Conservation (phyloP, 208 protist species). For the Leishmania mexicana region DNA sequence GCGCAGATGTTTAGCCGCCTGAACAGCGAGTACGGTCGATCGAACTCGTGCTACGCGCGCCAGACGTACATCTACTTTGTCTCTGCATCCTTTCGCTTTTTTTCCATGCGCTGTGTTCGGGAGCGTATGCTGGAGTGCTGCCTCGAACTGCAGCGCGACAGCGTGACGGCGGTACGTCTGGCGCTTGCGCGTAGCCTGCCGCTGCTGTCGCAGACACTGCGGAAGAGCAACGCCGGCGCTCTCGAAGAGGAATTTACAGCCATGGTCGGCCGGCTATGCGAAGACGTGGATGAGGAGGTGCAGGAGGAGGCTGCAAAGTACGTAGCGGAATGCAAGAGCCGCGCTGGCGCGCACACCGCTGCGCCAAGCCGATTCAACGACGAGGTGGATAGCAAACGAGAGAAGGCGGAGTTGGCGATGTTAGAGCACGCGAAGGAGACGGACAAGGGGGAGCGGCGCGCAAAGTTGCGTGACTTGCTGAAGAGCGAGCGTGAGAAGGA, state of each 20-base stretch:
- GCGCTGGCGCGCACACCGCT: neutral
- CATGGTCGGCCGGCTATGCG: slow-evolving; percentile 73
- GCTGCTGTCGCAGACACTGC: slow-evolving; percentile 51
- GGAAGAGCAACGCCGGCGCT: slow-evolving; percentile 32
- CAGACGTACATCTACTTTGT: slow-evolving; percentile 75
- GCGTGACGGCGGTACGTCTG: slow-evolving; percentile 71
- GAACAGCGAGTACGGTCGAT: slow-evolving; percentile 83
- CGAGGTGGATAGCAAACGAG: slow-evolving; percentile 60
- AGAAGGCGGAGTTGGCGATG: slow-evolving; percentile 71
- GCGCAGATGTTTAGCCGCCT: slow-evolving; percentile 84
- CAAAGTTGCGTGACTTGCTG: slow-evolving; percentile 86
- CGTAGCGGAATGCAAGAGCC: slow-evolving; percentile 22
- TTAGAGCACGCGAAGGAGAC: slow-evolving; percentile 87
- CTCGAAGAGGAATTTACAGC: slow-evolving; percentile 74
- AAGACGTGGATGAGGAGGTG: slow-evolving; percentile 77
- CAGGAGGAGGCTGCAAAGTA: slow-evolving; percentile 42
- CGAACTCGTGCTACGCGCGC: slow-evolving; percentile 68
- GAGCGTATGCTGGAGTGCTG: slow-evolving; percentile 83
- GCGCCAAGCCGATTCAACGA: slow-evolving; percentile 35
- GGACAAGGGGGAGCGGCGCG: slow-evolving; percentile 86
- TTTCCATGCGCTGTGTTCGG: slow-evolving; percentile 81
- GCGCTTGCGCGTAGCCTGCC: slow-evolving; percentile 59
- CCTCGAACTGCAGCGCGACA: slow-evolving; percentile 81
- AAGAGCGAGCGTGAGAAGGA: slow-evolving; percentile 85
- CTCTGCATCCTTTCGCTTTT: slow-evolving; percentile 51